Conservation (phyloP, 805 yeast species). For the Saccharomycopsis vini region DNA sequence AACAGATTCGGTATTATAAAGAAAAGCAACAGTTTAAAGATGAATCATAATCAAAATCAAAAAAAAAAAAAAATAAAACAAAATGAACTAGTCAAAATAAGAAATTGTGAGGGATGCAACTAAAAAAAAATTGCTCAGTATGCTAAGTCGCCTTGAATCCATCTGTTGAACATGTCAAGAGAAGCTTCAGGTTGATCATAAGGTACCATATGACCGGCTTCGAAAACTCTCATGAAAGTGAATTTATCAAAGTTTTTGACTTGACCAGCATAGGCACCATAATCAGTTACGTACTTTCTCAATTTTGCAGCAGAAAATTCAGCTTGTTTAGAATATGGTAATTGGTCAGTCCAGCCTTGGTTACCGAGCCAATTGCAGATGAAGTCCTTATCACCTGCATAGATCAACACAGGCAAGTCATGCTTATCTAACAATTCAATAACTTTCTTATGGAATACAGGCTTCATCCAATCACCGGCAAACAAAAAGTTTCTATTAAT, state of each 20-base stretch:
- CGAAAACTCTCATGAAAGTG: constrained; percentile 67
- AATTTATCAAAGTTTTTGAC: constrained; percentile 63
- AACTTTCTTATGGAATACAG: constrained; percentile 72
- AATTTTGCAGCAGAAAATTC: constrained; percentile 36
- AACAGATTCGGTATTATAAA: no score
- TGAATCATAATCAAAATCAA: no score
- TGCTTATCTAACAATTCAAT: constrained; percentile 45
- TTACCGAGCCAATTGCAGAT: constrained; percentile 93
- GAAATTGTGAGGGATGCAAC: no score
- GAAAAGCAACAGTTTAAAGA: no score
- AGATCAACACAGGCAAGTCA: constrained; percentile 67
- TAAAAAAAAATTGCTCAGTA: no score
- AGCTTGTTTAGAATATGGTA: constrained; percentile 54
- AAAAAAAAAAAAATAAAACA: no score
- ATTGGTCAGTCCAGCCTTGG: constrained; percentile 66
- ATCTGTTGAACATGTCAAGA: constrained; percentile 60
- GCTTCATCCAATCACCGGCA: constrained; percentile 90
- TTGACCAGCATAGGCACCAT: constrained; percentile 45
- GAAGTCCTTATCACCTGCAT: constrained; percentile 92
- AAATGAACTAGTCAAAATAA: no score
- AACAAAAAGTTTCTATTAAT: constrained; percentile 74
- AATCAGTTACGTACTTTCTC: constrained; percentile 29
- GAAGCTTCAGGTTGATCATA: constrained; percentile 74
- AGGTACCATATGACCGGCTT: constrained; percentile 93
- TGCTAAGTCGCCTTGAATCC: constrained; percentile 58